phyloP scores from a whole-genome alignment of 495 filamentous ascomycete species.

The Lentithecium fluviatile region DNA sequence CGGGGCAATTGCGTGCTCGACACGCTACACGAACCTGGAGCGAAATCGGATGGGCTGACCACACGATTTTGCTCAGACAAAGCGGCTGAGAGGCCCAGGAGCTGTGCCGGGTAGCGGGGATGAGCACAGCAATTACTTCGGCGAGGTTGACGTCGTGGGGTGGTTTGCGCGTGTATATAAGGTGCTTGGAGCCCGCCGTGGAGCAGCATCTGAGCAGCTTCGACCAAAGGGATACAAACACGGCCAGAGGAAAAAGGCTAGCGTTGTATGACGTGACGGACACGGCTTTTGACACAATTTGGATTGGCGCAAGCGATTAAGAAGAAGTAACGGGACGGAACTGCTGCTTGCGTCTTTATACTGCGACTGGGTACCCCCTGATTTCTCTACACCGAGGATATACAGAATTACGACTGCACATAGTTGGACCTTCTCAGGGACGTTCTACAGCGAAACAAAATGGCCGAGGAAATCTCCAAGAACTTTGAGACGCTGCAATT shows the following conservation, averaged over 20 bases:
- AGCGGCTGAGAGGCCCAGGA: background rate
- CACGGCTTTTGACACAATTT: conserved; percentile 8
- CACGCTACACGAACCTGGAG: background rate
- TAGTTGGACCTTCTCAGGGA: background rate
- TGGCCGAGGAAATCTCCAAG: conserved; percentile 37
- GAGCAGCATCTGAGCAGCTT: background rate
- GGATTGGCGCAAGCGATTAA: too few relatives aligned
- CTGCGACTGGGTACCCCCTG: too few relatives aligned
- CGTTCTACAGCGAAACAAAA: background rate
- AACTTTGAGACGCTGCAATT: conserved; percentile 93
- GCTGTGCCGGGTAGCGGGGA: background rate
- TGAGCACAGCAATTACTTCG: background rate
- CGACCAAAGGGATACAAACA: background rate
- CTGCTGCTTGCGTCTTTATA: too few relatives aligned
- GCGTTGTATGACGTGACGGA: conserved; percentile 33
- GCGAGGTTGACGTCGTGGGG: background rate
- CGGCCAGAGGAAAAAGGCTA: background rate
- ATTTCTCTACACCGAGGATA: background rate
- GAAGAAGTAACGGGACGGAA: too few relatives aligned
- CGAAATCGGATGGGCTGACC: background rate
- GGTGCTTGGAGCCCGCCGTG: background rate
- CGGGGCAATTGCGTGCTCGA: conserved; percentile 28
- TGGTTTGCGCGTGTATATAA: background rate
- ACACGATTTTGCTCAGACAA: background rate
- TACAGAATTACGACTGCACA: background rate